A percentile compares a stretch with the other conserved stretches of the same genome.
Evolutionary conservation across 2,329 filamentous ascomycete genomes (phyloP).

Genomic region (Leptographium wingfieldii): DNA sequence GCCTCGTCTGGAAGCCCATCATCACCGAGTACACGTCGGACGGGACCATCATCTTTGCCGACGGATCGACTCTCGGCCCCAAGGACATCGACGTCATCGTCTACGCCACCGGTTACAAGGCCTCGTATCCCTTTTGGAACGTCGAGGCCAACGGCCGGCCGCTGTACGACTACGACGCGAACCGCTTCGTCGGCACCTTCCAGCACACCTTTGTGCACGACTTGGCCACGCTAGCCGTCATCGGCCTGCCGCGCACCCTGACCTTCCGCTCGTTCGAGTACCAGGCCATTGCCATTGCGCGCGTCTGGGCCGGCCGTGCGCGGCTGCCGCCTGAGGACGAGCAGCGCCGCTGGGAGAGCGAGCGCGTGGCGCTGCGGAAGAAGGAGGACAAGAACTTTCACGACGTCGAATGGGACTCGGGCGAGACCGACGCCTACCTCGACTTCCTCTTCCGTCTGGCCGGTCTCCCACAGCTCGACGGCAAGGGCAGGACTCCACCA

Average conservation of each 20-base stretch:
- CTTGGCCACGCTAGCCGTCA: constrained; percentile 33
- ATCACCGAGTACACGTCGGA: constrained; percentile 34
- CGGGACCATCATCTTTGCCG: constrained; percentile 31
- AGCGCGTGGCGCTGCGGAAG: constrained; percentile 20
- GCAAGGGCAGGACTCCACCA: constrained; percentile 34
- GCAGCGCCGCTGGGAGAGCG: constrained; percentile 33
- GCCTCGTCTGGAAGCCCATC: constrained; percentile 47
- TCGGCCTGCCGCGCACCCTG: constrained; percentile 36
- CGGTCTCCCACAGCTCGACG: constrained; percentile 33
- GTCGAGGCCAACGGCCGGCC: constrained; percentile 26
- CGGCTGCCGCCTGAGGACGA: constrained; percentile 25
- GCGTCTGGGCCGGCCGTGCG: constrained; percentile 23
- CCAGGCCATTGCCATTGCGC: constrained; percentile 24
- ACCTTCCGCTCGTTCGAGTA: constrained; percentile 26
- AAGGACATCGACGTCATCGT: constrained; percentile 59
- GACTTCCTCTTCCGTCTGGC: constrained; percentile 32
- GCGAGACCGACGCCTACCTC: constrained; percentile 37
- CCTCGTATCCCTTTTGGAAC: constrained; percentile 66
- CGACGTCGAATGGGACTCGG: constrained; percentile 37
- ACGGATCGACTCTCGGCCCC: constrained; percentile 42
- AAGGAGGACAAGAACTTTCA: constrained; percentile 33
- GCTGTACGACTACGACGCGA: constrained; percentile 35
- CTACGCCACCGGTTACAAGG: constrained; percentile 85
- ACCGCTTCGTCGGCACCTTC: constrained; percentile 32
- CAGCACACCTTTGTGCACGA: constrained; percentile 38